Evolutionary conservation across 1,284 basidiomycete species (phyloP), one percentile per base, ranked within the genome.

Genomic region (Fomitopsis palustris): DNA sequence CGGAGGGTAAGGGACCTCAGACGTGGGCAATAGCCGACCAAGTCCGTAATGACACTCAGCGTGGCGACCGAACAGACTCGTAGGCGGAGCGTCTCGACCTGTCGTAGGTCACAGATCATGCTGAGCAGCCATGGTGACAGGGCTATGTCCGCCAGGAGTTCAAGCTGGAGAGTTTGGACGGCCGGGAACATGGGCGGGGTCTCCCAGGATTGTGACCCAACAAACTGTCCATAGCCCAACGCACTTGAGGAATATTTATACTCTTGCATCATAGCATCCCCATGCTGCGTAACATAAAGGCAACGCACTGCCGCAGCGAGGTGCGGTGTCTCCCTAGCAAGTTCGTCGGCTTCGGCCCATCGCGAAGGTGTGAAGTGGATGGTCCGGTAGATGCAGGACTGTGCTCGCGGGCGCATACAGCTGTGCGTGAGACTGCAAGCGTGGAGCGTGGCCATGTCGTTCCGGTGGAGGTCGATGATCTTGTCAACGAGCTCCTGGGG

Each of bases 391-490:
- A 65, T 53, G 49, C 60, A 57, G 23, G 55, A 61, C 29, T 64
- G 66, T 4, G 65, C 64, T 6, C 64, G 42, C 1, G 55, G 27
- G 29, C 51, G 51, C 64, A 66, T 67, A 2, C 37, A 4, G 35
- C 52, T 49, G 60, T 65, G 64, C 14, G 58, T 54, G n/a, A 64
- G 56, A 33, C 61, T 60, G 54, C 68, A 70, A 3, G 56, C 54
- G 7, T 41, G 38, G 2, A 69, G 61, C 2, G 66, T 56, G 12
- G 29, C 25, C 2, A n/a, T 17, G 54, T 67, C 62, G 43, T 53
- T 55, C 27, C 58, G 61, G 17, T 69, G 62, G 51, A 59, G 57
- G 60, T 69, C 67, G 51, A 70, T 59, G 53, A 67, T 64, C 19
- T 39, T 14, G 51, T 66, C 65, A 10, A 58, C 55, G 25, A 70